These are phyloP conservation scores for Dichotomopilus funicola DNA, from an alignment of 2,329 filamentous ascomycete genomes.

Conservation along the genomic window DNA sequence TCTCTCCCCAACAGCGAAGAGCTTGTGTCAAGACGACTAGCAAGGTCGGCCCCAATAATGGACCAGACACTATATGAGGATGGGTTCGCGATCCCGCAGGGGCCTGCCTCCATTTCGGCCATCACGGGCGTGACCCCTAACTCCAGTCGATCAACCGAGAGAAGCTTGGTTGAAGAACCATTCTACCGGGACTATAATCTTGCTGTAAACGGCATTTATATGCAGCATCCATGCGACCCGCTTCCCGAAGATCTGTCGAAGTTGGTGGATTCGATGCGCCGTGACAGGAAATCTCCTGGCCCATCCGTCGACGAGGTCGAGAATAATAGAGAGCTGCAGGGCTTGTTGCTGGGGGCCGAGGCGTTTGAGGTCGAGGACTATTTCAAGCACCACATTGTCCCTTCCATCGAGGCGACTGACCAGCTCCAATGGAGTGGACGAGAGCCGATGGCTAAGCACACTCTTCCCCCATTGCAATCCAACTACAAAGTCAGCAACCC, in stretches of 20 bases:
- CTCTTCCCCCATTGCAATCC: background rate
- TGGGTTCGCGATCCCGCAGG: background rate
- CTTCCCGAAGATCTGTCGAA: background rate
- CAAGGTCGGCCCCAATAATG: background rate
- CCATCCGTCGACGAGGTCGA: background rate
- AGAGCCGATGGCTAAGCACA: background rate
- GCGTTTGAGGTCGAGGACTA: background rate
- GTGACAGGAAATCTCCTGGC: background rate
- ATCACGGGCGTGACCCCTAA: background rate
- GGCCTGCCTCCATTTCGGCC: background rate
- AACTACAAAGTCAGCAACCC: constrained; percentile 2
- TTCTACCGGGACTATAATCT: background rate
- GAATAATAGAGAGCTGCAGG: background rate
- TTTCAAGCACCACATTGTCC: background rate
- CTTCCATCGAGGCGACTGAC: background rate
- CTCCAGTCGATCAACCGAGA: background rate
- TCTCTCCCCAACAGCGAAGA: too few relatives aligned
- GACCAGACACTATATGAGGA: background rate
- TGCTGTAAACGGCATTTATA: background rate
- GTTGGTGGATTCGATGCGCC: background rate
- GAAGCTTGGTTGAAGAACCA: background rate
- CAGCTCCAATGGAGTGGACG: too few relatives aligned
- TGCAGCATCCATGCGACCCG: background rate
- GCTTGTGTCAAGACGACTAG: background rate
- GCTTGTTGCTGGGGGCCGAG: background rate